Evolutionary conservation across 352 stramenopile species (phyloP), one percentile per base, ranked within the genome.

Genomic region (Elongisporangium prolatum): DNA sequence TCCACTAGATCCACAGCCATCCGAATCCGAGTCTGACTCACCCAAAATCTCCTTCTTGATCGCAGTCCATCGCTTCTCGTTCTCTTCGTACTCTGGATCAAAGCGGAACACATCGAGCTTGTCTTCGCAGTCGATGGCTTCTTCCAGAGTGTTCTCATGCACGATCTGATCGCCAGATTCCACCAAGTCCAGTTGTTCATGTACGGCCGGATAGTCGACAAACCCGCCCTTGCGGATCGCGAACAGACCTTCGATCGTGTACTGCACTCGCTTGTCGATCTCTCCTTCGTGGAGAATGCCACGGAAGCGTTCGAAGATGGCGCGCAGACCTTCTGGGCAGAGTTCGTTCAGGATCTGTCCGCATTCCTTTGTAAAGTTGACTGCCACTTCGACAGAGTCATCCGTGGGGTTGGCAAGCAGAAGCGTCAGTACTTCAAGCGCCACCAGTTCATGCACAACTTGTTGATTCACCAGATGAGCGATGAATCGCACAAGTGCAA

Each of bases 401-500:
- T 99, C 94, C 3, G 98, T 99, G 4, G 97, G 97, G 63, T 98
- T 95, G 50, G 97, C 92, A 20, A 99, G 72, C 28, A 99, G 71
- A 21, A 99, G 71, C 20, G 92, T 98, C 7, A 99, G 71, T 63
- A 99, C 84, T 72, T 99, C 94, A 16, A 99, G 85, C 24, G 97
- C 93, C 10, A 99, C 65, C 24, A 99, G 65, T 73, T 99, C 97
- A 65, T 99, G 96, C 10, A 97, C 92, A 7, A 99, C 88, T 52
- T 98, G 92, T 66, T 99, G 98, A 72, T 99, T 99, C 48, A 99
- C 97, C 9, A 99, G 79, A 72, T 99, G 97, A 16, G 95, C 97
- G 44, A 99, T 96, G 68, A 99, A 99, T 5, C 96, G 88, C 40
- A 97, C 91, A 5, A 98, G 82, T 6, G 96, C 95, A 18, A 98